These are phyloP conservation scores for Fusarium nurragi DNA, from an alignment of 2,329 filamentous ascomycete species.

Conservation along the genomic window DNA sequence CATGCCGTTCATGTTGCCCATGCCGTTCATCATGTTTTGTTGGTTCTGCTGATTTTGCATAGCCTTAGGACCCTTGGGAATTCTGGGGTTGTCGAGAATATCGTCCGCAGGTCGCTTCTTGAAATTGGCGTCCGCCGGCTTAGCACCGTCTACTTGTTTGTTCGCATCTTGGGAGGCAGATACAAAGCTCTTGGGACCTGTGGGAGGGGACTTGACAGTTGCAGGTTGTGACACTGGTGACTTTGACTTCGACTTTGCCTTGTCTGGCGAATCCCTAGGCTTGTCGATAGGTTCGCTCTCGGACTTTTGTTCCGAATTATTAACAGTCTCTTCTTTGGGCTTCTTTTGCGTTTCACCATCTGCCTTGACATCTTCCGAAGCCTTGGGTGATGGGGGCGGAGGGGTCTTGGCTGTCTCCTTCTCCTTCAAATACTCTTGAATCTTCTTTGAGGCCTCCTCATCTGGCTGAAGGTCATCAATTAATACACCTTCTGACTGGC, in stretches of 20 bases:
- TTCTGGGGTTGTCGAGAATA: slow-evolving; percentile 69
- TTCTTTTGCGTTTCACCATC: slow-evolving; percentile 38
- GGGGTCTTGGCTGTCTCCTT: slow-evolving; percentile 62
- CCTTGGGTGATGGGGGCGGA: slow-evolving; percentile 47
- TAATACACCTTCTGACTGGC: slow-evolving; percentile 88
- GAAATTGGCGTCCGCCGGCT: slow-evolving; percentile 51
- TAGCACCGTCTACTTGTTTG: slow-evolving; percentile 46
- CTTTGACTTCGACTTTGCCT: slow-evolving; percentile 52
- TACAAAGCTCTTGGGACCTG: slow-evolving; percentile 44
- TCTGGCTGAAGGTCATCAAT: slow-evolving; percentile 91
- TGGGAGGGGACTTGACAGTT: slow-evolving; percentile 44
- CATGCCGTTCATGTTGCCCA: slow-evolving; percentile 58
- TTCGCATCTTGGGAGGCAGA: slow-evolving; percentile 50
- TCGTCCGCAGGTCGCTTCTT: slow-evolving; percentile 90
- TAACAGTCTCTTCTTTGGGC: slow-evolving; percentile 49
- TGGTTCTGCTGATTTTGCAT: slow-evolving; percentile 68
- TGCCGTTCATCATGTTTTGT: slow-evolving; percentile 59
- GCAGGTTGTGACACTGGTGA: slow-evolving; percentile 44
- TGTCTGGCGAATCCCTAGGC: slow-evolving; percentile 34
- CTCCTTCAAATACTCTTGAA: slow-evolving; percentile 75
- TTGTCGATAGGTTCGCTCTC: slow-evolving; percentile 39
- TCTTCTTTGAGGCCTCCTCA: slow-evolving; percentile 79
- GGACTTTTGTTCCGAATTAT: slow-evolving; percentile 52
- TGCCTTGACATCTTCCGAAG: slow-evolving; percentile 32
- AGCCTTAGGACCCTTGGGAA: slow-evolving; percentile 71